Base-by-base conservation (phyloP, 192 early-diverging fungal species). In the Backusella luteola region DNA sequence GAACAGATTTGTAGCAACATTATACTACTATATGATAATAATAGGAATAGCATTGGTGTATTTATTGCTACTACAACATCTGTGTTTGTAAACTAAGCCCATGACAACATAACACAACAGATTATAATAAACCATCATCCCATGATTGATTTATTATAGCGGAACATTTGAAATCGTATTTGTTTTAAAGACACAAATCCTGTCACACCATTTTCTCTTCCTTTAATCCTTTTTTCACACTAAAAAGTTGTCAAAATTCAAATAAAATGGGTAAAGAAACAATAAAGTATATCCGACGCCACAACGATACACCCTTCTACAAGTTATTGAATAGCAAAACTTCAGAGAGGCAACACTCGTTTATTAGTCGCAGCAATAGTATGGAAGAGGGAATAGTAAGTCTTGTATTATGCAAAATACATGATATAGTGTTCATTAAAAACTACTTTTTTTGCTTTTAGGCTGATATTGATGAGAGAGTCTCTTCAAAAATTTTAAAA, bases 401-500 rank as follows among this genome's bases (percentile, higher is more conserved):
- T 9, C 9, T 3, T 68, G n/a, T 34, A 34, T 34, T 46, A 32
- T 29, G 11, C 9, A 63, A 11, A 12, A 26, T 63, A 63, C 9
- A 63, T 12, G 11, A 63, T 11, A 63, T 11, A 2, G 12, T 26
- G 7, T 11, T 39, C 19, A 39, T 19, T 39, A n/a, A 36, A n/a
- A 6, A 17, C 67, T 23, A 42, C 32, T 29, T 44, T 29, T 44
- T 23, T 34, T 56, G 8, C 71, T 12, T 76, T 36, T 77, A 90
- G 90, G 85, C 84, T 82, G 90, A 84, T 70, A 86, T 98, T 17
- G 97, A 98, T 80, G 88, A 91, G 66, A 96, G 94, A 78, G 91
- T 95, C 42, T 97, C 97, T 14, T 88, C 87, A 81, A 94, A 94
- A 74, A 95, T 98, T 85, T 80, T 98, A 73, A 80, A 90, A 76